These are phyloP conservation scores for Zizania palustris DNA, from an alignment of 202 grass and related monocot species.

Conservation along the genomic window DNA sequence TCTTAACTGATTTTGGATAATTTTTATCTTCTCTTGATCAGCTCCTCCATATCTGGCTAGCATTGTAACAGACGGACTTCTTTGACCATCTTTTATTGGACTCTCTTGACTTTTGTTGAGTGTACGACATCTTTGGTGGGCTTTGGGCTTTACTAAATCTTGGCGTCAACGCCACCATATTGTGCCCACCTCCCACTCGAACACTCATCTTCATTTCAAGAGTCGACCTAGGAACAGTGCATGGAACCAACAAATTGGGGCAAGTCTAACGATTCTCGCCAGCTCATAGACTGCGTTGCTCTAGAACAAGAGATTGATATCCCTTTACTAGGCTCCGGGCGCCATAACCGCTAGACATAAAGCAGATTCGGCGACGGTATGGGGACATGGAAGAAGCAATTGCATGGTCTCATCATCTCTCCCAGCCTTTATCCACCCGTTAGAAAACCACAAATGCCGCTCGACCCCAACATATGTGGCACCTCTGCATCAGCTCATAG, in stretches of 20 bases:
- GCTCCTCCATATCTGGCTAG: no score
- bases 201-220: slow-evolving; percentile 28
- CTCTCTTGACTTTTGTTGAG: no score
- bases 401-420: slow-evolving; percentile 50
- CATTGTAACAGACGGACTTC: no score
- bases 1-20: no score
- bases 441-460: slow-evolving; percentile 1
- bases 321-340: slow-evolving; percentile 24
- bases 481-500: background rate
- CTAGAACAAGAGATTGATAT: slow-evolving; percentile 1
- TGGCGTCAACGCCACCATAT: no score
- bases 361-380: background rate
- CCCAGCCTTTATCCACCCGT: slow-evolving; percentile 13
- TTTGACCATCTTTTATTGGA: no score
- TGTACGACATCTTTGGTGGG: no score
- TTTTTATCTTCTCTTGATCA: no score
- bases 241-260: slow-evolving; percentile 18
- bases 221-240: slow-evolving; percentile 6
- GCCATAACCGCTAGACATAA: slow-evolving; percentile 2
- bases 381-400: slow-evolving; percentile 37
- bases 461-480: no score
- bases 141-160: no score
- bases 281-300: slow-evolving; percentile 16
- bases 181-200: slow-evolving; percentile 23
- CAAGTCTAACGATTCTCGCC: slow-evolving; percentile 12